phyloP scores from a whole-genome alignment of 805 yeast species.

The Grigorovia transvaalensis region DNA sequence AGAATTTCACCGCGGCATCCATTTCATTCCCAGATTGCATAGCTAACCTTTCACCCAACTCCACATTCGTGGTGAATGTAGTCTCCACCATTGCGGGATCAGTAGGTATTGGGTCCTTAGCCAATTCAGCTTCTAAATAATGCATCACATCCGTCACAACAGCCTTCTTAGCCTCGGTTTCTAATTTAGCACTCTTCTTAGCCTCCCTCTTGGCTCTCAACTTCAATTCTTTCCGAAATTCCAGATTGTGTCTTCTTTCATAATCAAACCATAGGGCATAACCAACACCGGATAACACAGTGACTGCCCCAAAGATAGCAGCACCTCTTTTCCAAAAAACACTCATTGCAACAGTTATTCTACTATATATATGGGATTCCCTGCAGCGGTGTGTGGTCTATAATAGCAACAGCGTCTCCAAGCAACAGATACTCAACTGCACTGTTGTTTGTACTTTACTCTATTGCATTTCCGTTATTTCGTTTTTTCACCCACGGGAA shows the following conservation, averaged over 20 bases:
- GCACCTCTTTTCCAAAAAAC: neutral
- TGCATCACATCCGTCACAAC: conserved; percentile 51
- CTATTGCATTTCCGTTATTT: neutral
- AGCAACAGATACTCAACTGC: too few species aligned
- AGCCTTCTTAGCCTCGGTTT: conserved; percentile 42
- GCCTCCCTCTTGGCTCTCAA: conserved; percentile 52
- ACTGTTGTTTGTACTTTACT: too few species aligned
- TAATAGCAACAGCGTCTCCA: too few species aligned
- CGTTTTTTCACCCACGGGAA: neutral
- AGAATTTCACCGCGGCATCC: conserved; percentile 82
- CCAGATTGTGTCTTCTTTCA: conserved; percentile 71
- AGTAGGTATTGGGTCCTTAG: conserved; percentile 64
- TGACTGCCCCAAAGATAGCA: conserved; percentile 8
- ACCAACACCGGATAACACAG: conserved; percentile 49
- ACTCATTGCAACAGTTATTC: neutral
- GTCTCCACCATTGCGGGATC: conserved; percentile 61
- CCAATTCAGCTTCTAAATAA: conserved; percentile 54
- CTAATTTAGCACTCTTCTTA: conserved; percentile 34
- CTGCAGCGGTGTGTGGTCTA: neutral
- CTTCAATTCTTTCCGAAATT: conserved; percentile 69
- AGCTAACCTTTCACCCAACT: conserved; percentile 74
- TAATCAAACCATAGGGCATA: conserved; percentile 89
- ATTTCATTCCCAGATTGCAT: conserved; percentile 55
- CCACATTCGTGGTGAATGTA: conserved; percentile 74
- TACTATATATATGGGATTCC: too few species aligned